These are phyloP conservation scores for Athelia sp. DNA, from an alignment of 1,284 basidiomycete genomes.

Conservation along the genomic window DNA sequence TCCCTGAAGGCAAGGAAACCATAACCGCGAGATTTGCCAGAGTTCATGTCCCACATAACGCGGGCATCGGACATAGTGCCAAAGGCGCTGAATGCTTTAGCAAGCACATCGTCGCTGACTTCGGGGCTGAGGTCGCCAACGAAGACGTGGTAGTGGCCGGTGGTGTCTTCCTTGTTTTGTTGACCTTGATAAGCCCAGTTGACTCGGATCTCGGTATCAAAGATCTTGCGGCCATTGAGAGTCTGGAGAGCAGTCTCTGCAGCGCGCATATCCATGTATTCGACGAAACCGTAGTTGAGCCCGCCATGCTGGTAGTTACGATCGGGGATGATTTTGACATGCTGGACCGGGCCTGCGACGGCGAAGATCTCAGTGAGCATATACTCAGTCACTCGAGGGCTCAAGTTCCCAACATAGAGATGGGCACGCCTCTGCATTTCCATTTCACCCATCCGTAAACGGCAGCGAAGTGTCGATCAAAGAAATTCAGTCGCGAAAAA, in stretches of 20 bases:
- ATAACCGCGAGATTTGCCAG: slow-evolving; percentile 93
- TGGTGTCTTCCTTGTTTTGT: slow-evolving; percentile 95
- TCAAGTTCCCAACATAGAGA: slow-evolving; percentile 96
- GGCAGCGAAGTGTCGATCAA: slow-evolving; percentile 17
- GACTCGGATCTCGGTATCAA: slow-evolving; percentile 95
- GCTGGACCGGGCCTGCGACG: slow-evolving; percentile 91
- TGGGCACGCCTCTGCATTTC: slow-evolving; percentile 73
- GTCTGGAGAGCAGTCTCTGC: slow-evolving; percentile 96
- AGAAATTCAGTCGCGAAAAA: slow-evolving; percentile 15
- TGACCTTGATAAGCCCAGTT: slow-evolving; percentile 98
- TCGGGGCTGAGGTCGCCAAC: slow-evolving; percentile 97
- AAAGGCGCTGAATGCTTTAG: slow-evolving; percentile 93
- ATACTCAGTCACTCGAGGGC: slow-evolving; percentile 88
- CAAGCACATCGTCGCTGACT: slow-evolving; percentile 96
- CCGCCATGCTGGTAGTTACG: slow-evolving; percentile 97
- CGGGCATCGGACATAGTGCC: slow-evolving; percentile 93
- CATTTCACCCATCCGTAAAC: slow-evolving; percentile 9
- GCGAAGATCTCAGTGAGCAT: slow-evolving; percentile 97
- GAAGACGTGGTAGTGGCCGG: slow-evolving; percentile 95
- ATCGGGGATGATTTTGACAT: slow-evolving; percentile 98
- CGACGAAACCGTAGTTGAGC: slow-evolving; percentile 98
- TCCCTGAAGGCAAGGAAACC: slow-evolving; percentile 93
- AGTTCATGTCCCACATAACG: slow-evolving; percentile 99
- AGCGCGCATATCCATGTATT: slow-evolving; percentile 95
- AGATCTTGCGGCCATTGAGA: slow-evolving; percentile 96